phyloP scores from a whole-genome alignment of 768 basidiomycete species.

The Coprinellus micaceus region DNA sequence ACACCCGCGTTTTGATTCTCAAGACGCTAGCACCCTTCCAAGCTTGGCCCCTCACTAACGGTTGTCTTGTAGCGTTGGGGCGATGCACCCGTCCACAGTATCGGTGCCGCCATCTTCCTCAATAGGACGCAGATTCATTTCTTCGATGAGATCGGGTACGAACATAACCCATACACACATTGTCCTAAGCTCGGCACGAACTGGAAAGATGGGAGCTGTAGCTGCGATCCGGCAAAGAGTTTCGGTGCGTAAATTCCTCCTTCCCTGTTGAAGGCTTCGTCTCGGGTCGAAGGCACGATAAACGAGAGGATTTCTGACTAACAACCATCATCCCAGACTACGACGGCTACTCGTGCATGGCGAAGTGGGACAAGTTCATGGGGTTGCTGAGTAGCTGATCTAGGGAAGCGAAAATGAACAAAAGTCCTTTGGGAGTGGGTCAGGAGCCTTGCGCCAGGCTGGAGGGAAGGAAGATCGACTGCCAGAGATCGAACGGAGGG shows the following conservation, averaged over 20 bases:
- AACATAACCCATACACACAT: constrained; percentile 71
- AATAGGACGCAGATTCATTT: constrained; percentile 62
- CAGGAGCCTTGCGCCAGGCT: too few relatives aligned
- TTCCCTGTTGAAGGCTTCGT: too few relatives aligned
- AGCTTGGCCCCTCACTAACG: too few relatives aligned
- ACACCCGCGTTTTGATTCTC: too few relatives aligned
- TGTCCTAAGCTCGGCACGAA: constrained; percentile 46
- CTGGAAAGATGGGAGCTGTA: constrained; percentile 59
- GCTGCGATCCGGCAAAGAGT: constrained; percentile 51
- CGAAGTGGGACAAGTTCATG: constrained; percentile 45
- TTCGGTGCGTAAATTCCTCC: constrained; percentile 45
- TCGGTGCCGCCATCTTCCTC: constrained; percentile 61
- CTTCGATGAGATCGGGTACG: constrained; percentile 76
- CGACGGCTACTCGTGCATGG: constrained; percentile 55
- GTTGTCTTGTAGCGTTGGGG: constrained; percentile 46
- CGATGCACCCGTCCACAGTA: constrained; percentile 68
- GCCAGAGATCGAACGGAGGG: too few relatives aligned
- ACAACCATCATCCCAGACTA: constrained; percentile 52
- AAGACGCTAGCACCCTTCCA: too few relatives aligned
- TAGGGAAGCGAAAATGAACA: neutral
- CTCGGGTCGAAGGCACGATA: too few relatives aligned
- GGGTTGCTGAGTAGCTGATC: constrained; percentile 7
- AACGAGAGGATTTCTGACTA: too few relatives aligned
- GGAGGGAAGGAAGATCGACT: too few relatives aligned
- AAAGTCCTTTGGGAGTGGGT: too few relatives aligned